These are phyloP conservation scores for Castanea sativa DNA, from an alignment of 306 rosid genomes.

Conservation along the genomic window DNA sequence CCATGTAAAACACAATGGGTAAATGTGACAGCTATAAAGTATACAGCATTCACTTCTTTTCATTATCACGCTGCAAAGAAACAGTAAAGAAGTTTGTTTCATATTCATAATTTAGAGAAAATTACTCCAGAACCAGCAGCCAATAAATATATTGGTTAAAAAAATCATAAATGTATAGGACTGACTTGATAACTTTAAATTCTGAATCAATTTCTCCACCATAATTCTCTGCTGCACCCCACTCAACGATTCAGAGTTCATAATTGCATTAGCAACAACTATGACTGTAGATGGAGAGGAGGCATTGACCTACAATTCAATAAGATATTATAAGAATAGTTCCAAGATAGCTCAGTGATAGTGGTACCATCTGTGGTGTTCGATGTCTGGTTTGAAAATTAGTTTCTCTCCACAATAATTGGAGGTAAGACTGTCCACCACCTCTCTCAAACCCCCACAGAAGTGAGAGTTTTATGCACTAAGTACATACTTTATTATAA, in stretches of 20 bases:
- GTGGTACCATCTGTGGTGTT: no score
- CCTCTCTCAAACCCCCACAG: no score
- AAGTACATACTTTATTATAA: no score
- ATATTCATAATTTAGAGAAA: background rate
- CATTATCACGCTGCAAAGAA: constrained; percentile 24
- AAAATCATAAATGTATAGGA: constrained; percentile 7
- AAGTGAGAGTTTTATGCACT: no score
- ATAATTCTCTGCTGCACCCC: constrained; percentile 84
- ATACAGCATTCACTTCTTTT: constrained; percentile 12
- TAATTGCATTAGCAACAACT: constrained; percentile 63
- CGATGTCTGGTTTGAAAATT: no score
- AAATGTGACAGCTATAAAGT: constrained; percentile 10
- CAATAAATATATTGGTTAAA: background rate
- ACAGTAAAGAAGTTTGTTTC: constrained; percentile 3
- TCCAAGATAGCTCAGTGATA: background rate
- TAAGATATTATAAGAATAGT: background rate
- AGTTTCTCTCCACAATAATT: no score
- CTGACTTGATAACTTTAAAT: constrained; percentile 46
- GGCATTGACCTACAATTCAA: constrained; percentile 59
- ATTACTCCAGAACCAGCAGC: background rate
- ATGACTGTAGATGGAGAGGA: constrained; percentile 60
- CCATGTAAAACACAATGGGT: background rate
- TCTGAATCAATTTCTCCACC: constrained; percentile 78
- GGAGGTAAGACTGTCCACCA: no score
- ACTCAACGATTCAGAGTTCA: constrained; percentile 68